Evolutionary conservation across 768 basidiomycete genomes (phyloP), one percentile per base, ranked within the genome.

Genomic region (Pleurotus cornucopiae): DNA sequence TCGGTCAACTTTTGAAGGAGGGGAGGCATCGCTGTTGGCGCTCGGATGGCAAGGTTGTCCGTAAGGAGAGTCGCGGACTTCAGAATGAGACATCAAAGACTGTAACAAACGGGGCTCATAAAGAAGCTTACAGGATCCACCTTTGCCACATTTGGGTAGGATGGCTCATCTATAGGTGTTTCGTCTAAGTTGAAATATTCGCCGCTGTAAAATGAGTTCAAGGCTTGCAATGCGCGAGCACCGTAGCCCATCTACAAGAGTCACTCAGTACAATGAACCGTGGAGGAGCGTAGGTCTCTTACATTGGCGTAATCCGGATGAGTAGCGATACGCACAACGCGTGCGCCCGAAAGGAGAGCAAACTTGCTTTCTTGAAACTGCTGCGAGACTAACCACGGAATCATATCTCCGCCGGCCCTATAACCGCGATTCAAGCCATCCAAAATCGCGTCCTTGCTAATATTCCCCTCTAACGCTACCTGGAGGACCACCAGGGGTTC

Each of bases 301-400:
- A 94, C 94, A 63, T 84, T 89, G 39, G 90, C 84, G 66, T 96
- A 96, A 68, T 98, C 95, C 0, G 97, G 97, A 72, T 97, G 94
- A 26, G 91, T 93, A 26, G 97, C 96, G 51, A 99, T 87, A 56
- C 97, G 77, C 13, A 99, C 95, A 20, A 99, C 74, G 46, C 97
- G 76, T 5, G 90, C 96, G 0, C 97, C 97, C 40, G 91, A 94
- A 60, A 99, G 73, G 71, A 82, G 77, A 5, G 92, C 96, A 71
- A 99, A 99, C 67, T 90, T 88, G 62, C 82, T 88, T 70, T 99
- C 97, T 74, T 97, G 94, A 77, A 91, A 99, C 76, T 98, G 86
- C 68, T 94, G 93, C 44, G 91, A 85, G 46, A 99, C 76, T 21
- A 97, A 76, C 96, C 97, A 99, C 0, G 97, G 97, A 57, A 99